phyloP scores from a whole-genome alignment of 2,329 filamentous ascomycete species.

The Diplodia mutila region DNA sequence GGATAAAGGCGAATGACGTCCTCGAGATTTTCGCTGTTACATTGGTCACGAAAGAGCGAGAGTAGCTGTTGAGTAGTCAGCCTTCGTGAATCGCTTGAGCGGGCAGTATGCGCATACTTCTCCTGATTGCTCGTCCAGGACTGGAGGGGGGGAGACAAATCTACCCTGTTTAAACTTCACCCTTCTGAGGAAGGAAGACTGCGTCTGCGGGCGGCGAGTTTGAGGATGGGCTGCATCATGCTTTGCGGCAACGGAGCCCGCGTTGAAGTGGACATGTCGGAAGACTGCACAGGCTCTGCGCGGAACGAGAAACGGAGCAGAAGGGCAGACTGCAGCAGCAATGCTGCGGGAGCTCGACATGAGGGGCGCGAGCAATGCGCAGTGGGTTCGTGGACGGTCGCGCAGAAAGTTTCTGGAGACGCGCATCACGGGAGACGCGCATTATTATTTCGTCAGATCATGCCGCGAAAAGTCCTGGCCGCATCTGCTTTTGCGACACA shows the following conservation, averaged over 20 bases:
- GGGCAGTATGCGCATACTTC: background rate
- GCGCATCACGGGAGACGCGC: conserved; percentile 1
- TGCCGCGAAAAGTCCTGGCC: background rate
- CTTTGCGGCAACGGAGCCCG: conserved; percentile 2
- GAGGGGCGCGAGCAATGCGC: background rate
- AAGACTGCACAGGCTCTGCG: conserved; percentile 7
- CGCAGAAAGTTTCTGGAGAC: conserved; percentile 14
- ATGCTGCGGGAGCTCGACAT: conserved; percentile 27
- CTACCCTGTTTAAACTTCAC: background rate
- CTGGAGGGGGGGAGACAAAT: background rate
- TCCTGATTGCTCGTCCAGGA: background rate
- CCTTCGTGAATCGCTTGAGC: background rate
- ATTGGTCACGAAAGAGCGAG: conserved; percentile 2
- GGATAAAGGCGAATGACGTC: conserved; percentile 1
- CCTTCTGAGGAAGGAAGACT: conserved; percentile 4
- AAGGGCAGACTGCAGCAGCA: conserved; percentile 39
- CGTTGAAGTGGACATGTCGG: background rate
- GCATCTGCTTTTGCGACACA: background rate
- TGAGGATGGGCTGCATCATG: conserved; percentile 14
- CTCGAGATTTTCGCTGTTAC: background rate
- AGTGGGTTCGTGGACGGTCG: background rate
- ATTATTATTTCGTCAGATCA: conserved; percentile 1
- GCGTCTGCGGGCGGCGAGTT: background rate
- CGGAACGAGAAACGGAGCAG: conserved; percentile 42
- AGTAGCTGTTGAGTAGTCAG: background rate